These are phyloP conservation scores for Lasiosphaeria ovina DNA, from an alignment of 495 filamentous ascomycete species.

Conservation along the genomic window DNA sequence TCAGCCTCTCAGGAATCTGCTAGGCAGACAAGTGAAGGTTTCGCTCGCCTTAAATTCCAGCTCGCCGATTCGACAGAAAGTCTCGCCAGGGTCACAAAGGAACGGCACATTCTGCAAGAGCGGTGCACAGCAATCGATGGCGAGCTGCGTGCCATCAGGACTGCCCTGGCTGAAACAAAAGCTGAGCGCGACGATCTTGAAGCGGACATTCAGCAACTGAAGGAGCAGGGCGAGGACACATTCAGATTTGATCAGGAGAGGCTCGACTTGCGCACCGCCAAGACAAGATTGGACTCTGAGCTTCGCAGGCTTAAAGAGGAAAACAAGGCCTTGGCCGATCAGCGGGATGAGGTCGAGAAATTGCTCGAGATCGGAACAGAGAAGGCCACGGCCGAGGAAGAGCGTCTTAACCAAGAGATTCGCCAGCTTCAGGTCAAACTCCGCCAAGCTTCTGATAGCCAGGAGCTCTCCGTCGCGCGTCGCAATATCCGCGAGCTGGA, in stretches of 20 bases:
- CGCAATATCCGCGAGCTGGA: conserved; percentile 59
- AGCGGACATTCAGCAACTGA: conserved; percentile 50
- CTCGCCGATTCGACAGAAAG: conserved; percentile 34
- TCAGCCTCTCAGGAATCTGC: conserved; percentile 26
- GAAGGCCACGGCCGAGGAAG: conserved; percentile 55
- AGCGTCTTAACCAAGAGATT: conserved; percentile 57
- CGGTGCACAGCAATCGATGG: conserved; percentile 59
- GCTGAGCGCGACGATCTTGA: conserved; percentile 65
- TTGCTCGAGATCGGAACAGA: conserved; percentile 57
- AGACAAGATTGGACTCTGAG: conserved; percentile 59
- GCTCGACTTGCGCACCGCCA: conserved; percentile 58
- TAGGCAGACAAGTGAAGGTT: conserved; percentile 26
- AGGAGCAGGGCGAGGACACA: conserved; percentile 51
- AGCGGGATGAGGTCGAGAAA: conserved; percentile 53
- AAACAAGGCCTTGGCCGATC: conserved; percentile 47
- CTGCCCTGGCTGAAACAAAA: conserved; percentile 52
- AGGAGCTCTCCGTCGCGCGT: conserved; percentile 45
- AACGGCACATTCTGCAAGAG: conserved; percentile 63
- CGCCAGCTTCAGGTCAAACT: conserved; percentile 51
- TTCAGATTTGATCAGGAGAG: conserved; percentile 62
- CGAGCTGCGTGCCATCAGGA: conserved; percentile 57
- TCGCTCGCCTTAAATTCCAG: conserved; percentile 31
- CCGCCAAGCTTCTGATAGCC: conserved; percentile 48
- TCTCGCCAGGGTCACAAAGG: conserved; percentile 45
- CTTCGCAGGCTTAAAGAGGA: conserved; percentile 58